Conservation (phyloP, 2,329 filamentous ascomycete species). For the Penicillium sp. region DNA sequence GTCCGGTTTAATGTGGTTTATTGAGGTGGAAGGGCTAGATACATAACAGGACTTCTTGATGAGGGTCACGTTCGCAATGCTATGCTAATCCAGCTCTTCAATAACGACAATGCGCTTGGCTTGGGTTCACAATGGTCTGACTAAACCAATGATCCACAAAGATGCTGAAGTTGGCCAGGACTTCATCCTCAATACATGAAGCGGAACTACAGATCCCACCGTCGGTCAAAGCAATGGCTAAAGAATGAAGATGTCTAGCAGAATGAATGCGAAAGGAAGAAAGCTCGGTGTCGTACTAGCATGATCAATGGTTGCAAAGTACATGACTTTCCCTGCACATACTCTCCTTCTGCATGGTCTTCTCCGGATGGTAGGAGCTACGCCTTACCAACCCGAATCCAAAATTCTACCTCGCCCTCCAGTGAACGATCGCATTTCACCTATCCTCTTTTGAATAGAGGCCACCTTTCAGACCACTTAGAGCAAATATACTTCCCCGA, state of each 20-base stretch:
- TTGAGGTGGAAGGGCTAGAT: constrained; percentile 29
- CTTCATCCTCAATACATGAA: background rate
- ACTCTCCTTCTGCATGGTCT: background rate
- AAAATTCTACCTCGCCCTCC: background rate
- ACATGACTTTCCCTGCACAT: too few relatives aligned
- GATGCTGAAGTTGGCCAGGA: background rate
- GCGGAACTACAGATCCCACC: background rate
- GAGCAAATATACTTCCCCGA: too few relatives aligned
- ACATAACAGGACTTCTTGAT: constrained; percentile 27
- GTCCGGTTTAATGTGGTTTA: constrained; percentile 26
- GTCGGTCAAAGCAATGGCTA: background rate
- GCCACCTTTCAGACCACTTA: too few relatives aligned
- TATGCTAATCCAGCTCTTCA: background rate
- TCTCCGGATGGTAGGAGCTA: background rate
- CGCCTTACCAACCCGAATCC: background rate
- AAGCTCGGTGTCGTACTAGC: background rate
- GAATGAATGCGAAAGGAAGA: background rate
- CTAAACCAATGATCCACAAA: background rate
- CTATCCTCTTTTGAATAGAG: background rate
- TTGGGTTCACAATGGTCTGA: background rate
- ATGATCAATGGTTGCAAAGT: too few relatives aligned
- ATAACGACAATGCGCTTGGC: background rate
- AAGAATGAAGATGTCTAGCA: background rate
- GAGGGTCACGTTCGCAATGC: constrained; percentile 19
- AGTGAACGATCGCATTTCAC: background rate